These are phyloP conservation scores for Phytopythium boreale DNA, from an alignment of 352 stramenopile species.

Conservation along the genomic window DNA sequence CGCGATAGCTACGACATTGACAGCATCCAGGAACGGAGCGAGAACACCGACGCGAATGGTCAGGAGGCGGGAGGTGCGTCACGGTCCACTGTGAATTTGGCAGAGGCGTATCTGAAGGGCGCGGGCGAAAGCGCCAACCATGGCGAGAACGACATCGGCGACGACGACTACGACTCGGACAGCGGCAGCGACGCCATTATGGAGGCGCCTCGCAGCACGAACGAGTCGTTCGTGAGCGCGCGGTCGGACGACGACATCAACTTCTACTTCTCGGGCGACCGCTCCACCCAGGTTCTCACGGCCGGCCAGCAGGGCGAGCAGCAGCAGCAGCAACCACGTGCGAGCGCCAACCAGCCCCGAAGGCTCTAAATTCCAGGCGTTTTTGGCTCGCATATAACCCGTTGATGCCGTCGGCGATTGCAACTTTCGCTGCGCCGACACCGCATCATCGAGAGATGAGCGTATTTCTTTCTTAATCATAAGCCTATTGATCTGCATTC, in stretches of 20 bases:
- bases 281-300: conserved; percentile 4
- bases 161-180: conserved; percentile 27
- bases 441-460: not conserved
- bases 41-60: not conserved
- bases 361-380: not conserved
- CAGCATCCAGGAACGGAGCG: conserved; percentile 6
- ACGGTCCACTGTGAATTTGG: not conserved
- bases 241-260: conserved; percentile 57
- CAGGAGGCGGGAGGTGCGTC: not conserved
- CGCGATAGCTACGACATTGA: conserved; percentile 22
- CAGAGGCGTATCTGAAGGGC: not conserved
- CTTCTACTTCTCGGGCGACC: conserved; percentile 49
- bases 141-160: conserved; percentile 18
- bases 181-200: conserved; percentile 24
- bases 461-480: not conserved
- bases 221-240: conserved; percentile 55
- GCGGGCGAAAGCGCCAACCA: conserved; percentile 3
- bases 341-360: not conserved
- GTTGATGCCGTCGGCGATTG: not conserved
- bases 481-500: not conserved
- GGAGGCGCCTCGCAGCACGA: conserved; percentile 15
- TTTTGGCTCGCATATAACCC: conserved; percentile 3
- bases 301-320: not conserved
- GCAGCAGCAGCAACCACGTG: not conserved
- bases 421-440: not conserved